Percentiles rank a stretch among this genome's conserved stretches.
These are phyloP conservation scores for Entomortierella beljakovae DNA, from an alignment of 192 early-diverging fungal genomes.

Conservation along the genomic window DNA sequence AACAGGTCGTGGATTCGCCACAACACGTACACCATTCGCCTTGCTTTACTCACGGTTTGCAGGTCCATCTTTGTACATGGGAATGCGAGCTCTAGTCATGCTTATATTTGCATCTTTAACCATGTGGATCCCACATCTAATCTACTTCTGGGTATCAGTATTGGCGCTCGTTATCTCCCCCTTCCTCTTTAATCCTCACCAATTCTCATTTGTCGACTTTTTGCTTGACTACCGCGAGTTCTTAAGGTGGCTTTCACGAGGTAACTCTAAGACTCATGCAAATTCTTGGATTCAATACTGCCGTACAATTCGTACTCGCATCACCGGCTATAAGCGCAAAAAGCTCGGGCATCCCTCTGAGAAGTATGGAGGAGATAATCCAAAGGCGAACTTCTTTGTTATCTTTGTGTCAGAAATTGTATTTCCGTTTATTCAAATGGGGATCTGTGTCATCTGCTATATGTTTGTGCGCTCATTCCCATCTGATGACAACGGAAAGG, in stretches of 20 bases:
- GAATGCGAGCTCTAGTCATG: slow-evolving; percentile 74
- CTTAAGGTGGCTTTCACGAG: slow-evolving; percentile 85
- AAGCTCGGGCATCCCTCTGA: slow-evolving; percentile 74
- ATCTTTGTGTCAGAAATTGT: slow-evolving; percentile 81
- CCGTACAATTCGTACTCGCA: slow-evolving; percentile 74
- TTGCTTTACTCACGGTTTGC: slow-evolving; percentile 83
- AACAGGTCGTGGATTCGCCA: slow-evolving; percentile 88
- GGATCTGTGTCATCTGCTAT: slow-evolving; percentile 71
- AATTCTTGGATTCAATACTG: slow-evolving; percentile 87
- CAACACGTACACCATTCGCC: slow-evolving; percentile 78
- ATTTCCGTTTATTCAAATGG: slow-evolving; percentile 72
- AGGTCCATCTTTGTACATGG: slow-evolving; percentile 80
- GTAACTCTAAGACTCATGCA: slow-evolving; percentile 78
- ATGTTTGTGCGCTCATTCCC: slow-evolving; percentile 76
- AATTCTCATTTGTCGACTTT: slow-evolving; percentile 85
- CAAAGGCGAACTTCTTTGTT: slow-evolving; percentile 73
- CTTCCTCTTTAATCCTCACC: slow-evolving; percentile 91
- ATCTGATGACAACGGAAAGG: slow-evolving; percentile 5
- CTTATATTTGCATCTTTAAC: slow-evolving; percentile 80
- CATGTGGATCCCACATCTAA: slow-evolving; percentile 77
- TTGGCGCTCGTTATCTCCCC: slow-evolving; percentile 82
- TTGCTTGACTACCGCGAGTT: slow-evolving; percentile 85
- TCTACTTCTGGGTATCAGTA: slow-evolving; percentile 88
- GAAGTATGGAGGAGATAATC: slow-evolving; percentile 66
- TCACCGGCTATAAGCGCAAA: slow-evolving; percentile 86